phyloP scores from a whole-genome alignment of 2,329 filamentous ascomycete genomes.

The Fusarium newnesense region DNA sequence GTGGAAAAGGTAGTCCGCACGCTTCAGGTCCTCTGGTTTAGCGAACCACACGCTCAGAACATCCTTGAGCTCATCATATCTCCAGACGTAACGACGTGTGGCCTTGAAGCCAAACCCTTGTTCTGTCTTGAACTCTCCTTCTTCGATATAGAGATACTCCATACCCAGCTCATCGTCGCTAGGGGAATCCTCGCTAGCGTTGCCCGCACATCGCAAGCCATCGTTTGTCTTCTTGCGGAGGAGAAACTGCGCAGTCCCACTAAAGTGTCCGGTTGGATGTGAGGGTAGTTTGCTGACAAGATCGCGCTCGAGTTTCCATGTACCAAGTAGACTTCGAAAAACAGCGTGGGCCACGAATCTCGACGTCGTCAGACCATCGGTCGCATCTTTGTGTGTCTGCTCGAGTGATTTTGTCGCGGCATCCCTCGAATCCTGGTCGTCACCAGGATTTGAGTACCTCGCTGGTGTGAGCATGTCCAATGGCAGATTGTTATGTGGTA shows the following conservation, averaged over 20 bases:
- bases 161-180: constrained; percentile 51
- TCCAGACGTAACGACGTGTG: constrained; percentile 76
- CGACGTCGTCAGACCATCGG: constrained; percentile 54
- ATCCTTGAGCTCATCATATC: constrained; percentile 71
- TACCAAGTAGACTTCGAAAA: constrained; percentile 76
- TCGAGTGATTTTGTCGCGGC: constrained; percentile 57
- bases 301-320: constrained; percentile 71
- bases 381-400: constrained; percentile 57
- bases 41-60: constrained; percentile 79
- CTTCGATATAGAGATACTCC: constrained; percentile 76
- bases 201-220: constrained; percentile 53
- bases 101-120: constrained; percentile 68
- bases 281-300: constrained; percentile 64
- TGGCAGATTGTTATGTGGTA: constrained; percentile 55
- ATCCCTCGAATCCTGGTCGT: constrained; percentile 49
- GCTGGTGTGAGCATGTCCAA: constrained; percentile 68
- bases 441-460: constrained; percentile 58
- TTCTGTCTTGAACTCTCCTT: constrained; percentile 71
- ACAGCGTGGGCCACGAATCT: constrained; percentile 72
- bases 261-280: constrained; percentile 72
- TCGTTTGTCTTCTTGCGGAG: constrained; percentile 69
- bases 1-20: constrained; percentile 80
- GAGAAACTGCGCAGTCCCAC: constrained; percentile 72
- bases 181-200: neutral
- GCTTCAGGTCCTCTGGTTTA: constrained; percentile 68